These are phyloP conservation scores for Tulasnella sp. DNA, from an alignment of 768 basidiomycete species.

Conservation along the genomic window DNA sequence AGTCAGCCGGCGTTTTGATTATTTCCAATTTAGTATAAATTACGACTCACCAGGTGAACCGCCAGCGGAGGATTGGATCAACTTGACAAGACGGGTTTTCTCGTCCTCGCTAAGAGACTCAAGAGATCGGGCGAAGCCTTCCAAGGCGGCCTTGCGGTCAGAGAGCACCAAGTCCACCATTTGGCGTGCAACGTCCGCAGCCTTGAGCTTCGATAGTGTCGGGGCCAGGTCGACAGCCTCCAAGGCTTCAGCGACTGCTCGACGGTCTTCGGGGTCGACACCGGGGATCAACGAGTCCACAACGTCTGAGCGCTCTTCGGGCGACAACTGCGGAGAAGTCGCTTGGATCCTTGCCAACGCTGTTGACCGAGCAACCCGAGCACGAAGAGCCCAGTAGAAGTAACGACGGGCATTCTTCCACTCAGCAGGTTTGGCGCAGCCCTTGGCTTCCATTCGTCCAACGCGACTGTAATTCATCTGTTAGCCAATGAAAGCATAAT, in stretches of 20 bases:
- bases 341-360: slow-evolving; percentile 56
- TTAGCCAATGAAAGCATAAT: not conserved
- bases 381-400: slow-evolving; percentile 91
- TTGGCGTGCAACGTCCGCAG: slow-evolving; percentile 58
- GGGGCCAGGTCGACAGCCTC: slow-evolving; percentile 63
- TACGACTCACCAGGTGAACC: slow-evolving; percentile 12
- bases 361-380: slow-evolving; percentile 61
- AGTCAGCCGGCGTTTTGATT: not conserved
- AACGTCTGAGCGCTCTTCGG: slow-evolving; percentile 57
- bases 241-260: slow-evolving; percentile 52
- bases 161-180: slow-evolving; percentile 59
- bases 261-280: slow-evolving; percentile 46
- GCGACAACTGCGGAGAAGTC: slow-evolving; percentile 62
- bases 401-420: slow-evolving; percentile 86
- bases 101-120: slow-evolving; percentile 69
- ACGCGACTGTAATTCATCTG: slow-evolving; percentile 52
- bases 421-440: slow-evolving; percentile 74
- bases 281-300: slow-evolving; percentile 52
- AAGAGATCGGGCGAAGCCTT: slow-evolving; percentile 64
- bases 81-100: slow-evolving; percentile 33
- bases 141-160: slow-evolving; percentile 68
- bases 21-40: not conserved
- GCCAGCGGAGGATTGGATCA: not conserved
- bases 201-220: slow-evolving; percentile 55
- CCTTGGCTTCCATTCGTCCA: slow-evolving; percentile 97